Base-by-base conservation (phyloP, 148 eudicot genomes). In the Polygonum maritimum region DNA sequence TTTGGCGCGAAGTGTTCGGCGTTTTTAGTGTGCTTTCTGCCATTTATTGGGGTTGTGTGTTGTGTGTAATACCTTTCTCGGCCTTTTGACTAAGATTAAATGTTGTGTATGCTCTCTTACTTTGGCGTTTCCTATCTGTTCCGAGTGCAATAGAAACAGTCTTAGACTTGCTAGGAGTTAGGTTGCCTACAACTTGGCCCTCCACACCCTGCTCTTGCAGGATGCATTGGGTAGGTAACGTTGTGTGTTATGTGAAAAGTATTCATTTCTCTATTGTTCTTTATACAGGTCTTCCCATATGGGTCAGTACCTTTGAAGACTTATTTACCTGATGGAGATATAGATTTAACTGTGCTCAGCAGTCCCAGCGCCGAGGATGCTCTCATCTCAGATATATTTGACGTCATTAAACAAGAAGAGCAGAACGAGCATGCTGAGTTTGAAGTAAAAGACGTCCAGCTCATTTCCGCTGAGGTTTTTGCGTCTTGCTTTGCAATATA, bases 221-320 rank as follows among this genome's bases (percentile, higher is more conserved):
- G 9, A 44, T 44, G 9, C 47, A 6, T 10, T 44, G 47, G 47
- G 47, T 44, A 44, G 47, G 9, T 44, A 9, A 44, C 0, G 47
- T 44, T 44, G 47, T 44, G 7, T 44, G 47, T 21, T 5, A 9
- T 21, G 21, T 5, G 60, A 54, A 5, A 54, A 54, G 26, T 67
- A 75, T 49, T 15, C 26, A 12, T 52, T 48, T 62, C 19, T 55
- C 48, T 39, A 38, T 13, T 48, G 75, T 19, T 15, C 49, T 2
- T 3, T 52, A 8, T 9, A 71, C 75, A 89, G 89, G 92, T 82
- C 48, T 78, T 83, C 57, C 80, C 92, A 22, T 89, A 89, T 78
- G 92, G 92, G 12, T 89, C 92, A 26, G 88, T 89, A 76, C 92
- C 92, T 41, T 85, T 89, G 10, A 89, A 85, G 84, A 85, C 92